Evolutionary conservation across 1,139 yeast genomes (phyloP).

Genomic region (Kazachstania sp.): DNA sequence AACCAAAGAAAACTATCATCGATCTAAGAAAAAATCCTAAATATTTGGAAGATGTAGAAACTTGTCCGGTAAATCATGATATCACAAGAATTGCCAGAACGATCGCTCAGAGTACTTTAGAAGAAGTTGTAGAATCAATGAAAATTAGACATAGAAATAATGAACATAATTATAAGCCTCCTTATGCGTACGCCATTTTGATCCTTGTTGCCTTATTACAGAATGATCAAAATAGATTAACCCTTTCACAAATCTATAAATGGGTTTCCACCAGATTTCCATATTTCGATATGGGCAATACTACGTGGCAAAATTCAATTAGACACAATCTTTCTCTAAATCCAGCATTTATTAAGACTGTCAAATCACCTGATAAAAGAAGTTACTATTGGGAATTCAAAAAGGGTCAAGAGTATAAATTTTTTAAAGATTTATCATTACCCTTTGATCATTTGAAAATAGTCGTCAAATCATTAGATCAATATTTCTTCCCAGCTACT

Average conservation of each 20-base stretch:
- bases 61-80: background rate
- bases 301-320: conserved; percentile 90
- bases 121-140: conserved; percentile 15
- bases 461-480: conserved; percentile 10
- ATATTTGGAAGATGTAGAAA: background rate
- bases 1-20: background rate
- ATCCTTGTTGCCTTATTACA: conserved; percentile 90
- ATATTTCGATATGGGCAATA: conserved; percentile 73
- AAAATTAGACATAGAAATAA: conserved; percentile 17
- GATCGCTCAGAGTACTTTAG: background rate
- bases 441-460: conserved; percentile 17
- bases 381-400: conserved; percentile 94
- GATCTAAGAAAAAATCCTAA: background rate
- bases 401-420: conserved; percentile 71
- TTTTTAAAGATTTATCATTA: conserved; percentile 43
- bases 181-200: conserved; percentile 84
- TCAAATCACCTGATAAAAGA: conserved; percentile 89
- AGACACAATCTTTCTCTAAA: conserved; percentile 77
- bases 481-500: conserved; percentile 5
- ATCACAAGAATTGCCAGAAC: background rate
- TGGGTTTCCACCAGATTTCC: conserved; percentile 88
- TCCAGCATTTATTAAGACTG: conserved; percentile 81
- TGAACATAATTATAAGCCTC: conserved; percentile 52
- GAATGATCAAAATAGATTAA: conserved; percentile 64
- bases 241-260: conserved; percentile 79